Evolutionary conservation across 768 basidiomycete species (phyloP), one percentile per base, ranked within the genome.

Genomic region (Lyophyllum decastes): DNA sequence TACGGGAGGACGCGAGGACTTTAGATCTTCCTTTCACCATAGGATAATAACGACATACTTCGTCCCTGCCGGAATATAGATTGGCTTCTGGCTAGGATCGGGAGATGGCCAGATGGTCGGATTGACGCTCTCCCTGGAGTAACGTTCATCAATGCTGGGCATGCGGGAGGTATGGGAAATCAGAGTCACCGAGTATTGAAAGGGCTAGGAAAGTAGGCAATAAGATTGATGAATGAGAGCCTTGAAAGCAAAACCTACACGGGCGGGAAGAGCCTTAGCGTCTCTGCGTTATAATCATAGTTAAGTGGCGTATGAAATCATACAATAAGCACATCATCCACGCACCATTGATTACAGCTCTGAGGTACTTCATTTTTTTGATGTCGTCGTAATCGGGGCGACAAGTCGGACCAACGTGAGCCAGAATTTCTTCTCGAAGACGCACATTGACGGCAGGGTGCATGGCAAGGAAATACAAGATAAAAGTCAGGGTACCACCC

Each of bases 311-410:
- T n/a, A n/a, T n/a, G n/a, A n/a, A n/a, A n/a, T 24, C 25, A 11
- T 46, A 26, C 38, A 46, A 17, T 19, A n/a, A n/a, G n/a, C 30
- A 48, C 8, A 19, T 27, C 1, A 9, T 9, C 14, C 6, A 46
- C 65, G 35, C 44, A 85, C 86, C 86, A 60, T 88, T 87, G 49
- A 88, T 79, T 22, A 88, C 83, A 0, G 87, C 87, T 24, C 84
- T 74, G 16, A 88, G 68, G 60, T 81, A 88, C 66, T 83, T 86
- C 82, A 88, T 84, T 2, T 83, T 82, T 26, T 74, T 74, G 61
- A 88, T 79, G 59, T 85, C 81, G 41, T 84, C 81, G 52, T 79
- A 80, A 2, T 78, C 78, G 2, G 85, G 87, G 10, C 78, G 72
- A 0, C 75, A 73, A 0, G 72, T 73, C 0, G 72, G 66, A 0